A percentile compares a stretch with the other conserved stretches of the same genome.
Evolutionary conservation across 495 filamentous ascomycete genomes (phyloP).

Genomic region (Hyphodiscus hymeniophilus): DNA sequence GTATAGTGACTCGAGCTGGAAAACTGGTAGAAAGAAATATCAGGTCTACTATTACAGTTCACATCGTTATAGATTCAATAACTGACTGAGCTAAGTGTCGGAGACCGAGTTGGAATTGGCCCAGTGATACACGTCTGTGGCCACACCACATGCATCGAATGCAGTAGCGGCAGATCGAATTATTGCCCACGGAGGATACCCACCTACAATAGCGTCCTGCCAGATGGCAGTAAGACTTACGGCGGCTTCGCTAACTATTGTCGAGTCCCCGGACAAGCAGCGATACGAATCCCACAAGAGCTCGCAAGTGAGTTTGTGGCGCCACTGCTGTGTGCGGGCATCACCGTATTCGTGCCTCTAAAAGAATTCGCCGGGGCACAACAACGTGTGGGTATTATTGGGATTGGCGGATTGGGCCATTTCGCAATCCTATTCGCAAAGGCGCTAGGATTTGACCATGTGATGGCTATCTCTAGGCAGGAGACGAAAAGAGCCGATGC

Average conservation of each 20-base stretch:
- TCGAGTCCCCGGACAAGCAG: constrained; percentile 24
- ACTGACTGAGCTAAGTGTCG: too few species aligned
- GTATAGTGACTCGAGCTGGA: too few species aligned
- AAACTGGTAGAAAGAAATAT: too few species aligned
- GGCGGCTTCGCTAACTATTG: not conserved
- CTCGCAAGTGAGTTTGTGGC: constrained; percentile 59
- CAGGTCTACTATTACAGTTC: too few species aligned
- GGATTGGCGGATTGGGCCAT: constrained; percentile 59
- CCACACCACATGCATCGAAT: not conserved
- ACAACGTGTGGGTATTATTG: constrained; percentile 66
- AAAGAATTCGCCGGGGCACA: constrained; percentile 54
- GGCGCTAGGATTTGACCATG: constrained; percentile 39
- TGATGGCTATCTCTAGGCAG: constrained; percentile 27
- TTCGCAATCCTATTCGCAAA: constrained; percentile 62
- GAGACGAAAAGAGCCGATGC: not conserved
- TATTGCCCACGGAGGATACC: not conserved
- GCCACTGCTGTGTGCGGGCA: constrained; percentile 80
- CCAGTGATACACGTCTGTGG: not conserved
- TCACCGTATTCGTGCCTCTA: constrained; percentile 39
- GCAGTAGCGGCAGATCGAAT: not conserved
- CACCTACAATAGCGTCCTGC: not conserved
- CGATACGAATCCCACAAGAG: constrained; percentile 65
- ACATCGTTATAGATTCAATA: too few species aligned
- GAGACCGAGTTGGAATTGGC: not conserved
- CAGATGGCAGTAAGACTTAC: not conserved